Base-by-base conservation (phyloP, 2,329 filamentous ascomycete genomes). In the Cercospora sp. region DNA sequence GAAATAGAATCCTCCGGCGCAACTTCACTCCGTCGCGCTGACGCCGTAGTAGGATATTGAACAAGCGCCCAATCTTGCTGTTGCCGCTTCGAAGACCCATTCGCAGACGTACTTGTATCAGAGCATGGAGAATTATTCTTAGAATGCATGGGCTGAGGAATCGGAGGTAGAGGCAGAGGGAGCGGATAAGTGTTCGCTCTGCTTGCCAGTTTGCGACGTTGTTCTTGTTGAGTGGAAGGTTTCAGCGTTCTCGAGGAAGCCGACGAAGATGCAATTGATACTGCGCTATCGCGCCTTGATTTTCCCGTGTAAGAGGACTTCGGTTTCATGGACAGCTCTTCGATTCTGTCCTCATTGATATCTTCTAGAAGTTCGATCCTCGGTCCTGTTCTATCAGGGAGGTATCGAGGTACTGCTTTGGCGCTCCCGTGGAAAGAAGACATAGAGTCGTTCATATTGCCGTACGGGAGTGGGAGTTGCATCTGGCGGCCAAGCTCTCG, bases 1-100 rank as follows among this genome's bases (percentile, higher is more conserved):
- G 66, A 64, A 31, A 67, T 62, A 6, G 61, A 67, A 10, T 67
- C 66, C 33, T 42, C 18, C 2, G 63, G 63, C 3, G 2, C 33
- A 9, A 64, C 31, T 28, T 64, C 63, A 20, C 48, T 16, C 51
- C 33, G 53, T 53, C 39, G n/a, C 23, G 36, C 59, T 7, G 60
- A 30, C 26, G 9, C 6, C 13, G 18, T 13, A n/a, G 10, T 23
- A 26, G 60, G 28, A 33, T 53, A n/a, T 39, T 45, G 45, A 10
- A 55, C 51, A n/a, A 63, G 48, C 0, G 60, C 39, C 42, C 45
- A 33, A 53, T 63, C 16, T 20, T 55, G 26, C 30, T 39, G 23
- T 51, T 33, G 60, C 2, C 48, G 48, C 23, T 55, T 28, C 23
- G 23, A n/a, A 16, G 23, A 30, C 13, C 7, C 12, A 3, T 28